phyloP scores from a whole-genome alignment of 257 asterid genomes.

The Penstemon eatonii region DNA sequence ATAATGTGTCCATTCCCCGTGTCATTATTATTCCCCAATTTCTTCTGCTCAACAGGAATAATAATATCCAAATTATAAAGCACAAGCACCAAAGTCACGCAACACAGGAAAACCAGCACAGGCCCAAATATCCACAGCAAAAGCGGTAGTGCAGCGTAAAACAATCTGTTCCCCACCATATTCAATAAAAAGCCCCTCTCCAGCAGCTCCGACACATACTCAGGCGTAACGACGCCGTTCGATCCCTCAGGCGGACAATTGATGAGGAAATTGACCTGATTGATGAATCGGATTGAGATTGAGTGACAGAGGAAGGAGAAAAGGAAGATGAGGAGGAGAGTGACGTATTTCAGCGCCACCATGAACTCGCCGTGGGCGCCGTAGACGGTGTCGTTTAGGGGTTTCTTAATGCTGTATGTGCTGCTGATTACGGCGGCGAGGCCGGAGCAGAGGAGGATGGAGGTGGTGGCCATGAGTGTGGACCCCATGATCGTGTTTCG shows the following conservation, averaged over 20 bases:
- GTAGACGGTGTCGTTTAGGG: slow-evolving; percentile 66
- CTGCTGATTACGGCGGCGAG: slow-evolving; percentile 94
- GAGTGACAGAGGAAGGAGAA: slow-evolving; percentile 84
- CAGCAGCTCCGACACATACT: slow-evolving; percentile 65
- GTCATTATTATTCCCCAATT: slow-evolving; percentile 23
- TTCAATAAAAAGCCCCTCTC: slow-evolving; percentile 67
- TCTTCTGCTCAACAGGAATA: slow-evolving; percentile 35
- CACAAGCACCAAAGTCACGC: slow-evolving; percentile 63
- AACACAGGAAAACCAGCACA: slow-evolving; percentile 68
- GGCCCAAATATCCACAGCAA: slow-evolving; percentile 94
- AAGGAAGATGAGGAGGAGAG: slow-evolving; percentile 62
- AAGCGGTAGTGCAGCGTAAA: slow-evolving; percentile 78
- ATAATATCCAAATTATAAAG: slow-evolving; percentile 76
- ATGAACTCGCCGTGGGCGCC: slow-evolving; percentile 96
- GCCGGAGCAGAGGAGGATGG: slow-evolving; percentile 78
- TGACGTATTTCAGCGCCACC: slow-evolving; percentile 75
- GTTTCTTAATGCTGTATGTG: slow-evolving; percentile 83
- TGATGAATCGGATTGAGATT: slow-evolving; percentile 72
- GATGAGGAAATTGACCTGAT: slow-evolving; percentile 84
- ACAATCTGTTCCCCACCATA: slow-evolving; percentile 72
- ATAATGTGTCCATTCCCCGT: slow-evolving; percentile 14
- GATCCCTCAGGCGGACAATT: slow-evolving; percentile 59
- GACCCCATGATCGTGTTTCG: slow-evolving; percentile 91
- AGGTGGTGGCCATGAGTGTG: slow-evolving; percentile 91
- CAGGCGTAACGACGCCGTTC: slow-evolving; percentile 47